Evolutionary conservation across 1,284 basidiomycete species (phyloP), one percentile per base, ranked within the genome.

Genomic region (Cutaneotrichosporon curvatum): DNA sequence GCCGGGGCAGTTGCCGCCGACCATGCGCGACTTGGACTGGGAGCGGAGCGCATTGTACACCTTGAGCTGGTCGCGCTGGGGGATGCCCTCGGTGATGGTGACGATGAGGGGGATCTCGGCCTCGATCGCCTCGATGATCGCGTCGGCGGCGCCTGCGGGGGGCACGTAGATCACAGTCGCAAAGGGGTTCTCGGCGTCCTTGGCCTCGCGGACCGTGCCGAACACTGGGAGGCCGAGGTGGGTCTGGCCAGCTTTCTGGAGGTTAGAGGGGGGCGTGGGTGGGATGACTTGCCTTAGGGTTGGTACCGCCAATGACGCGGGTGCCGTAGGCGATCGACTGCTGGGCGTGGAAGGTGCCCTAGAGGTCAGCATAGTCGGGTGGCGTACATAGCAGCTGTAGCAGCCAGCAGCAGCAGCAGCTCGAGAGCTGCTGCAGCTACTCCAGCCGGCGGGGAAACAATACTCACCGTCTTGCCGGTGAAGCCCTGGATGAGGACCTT

Each of bases 301-400:
- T 92, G 46, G 95, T 91, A 65, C 95, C 95, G 50, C 94, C 95
- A 51, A 99, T 89, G 82, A 98, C 90, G 52, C 85, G 87, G 51
- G 95, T 98, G 47, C 70, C 71, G 70, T 90, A 98, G 42, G 82
- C 87, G 56, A 98, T 75, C 40, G 95, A 91, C 74, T 97, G 91
- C 69, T 81, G 85, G 57, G 83, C 83, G 78, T 99, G 95, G 81
- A 98, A 99, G 60, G 94, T 97, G 61, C 84, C 94, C 91, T 96
- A 45, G 20, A 37, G 22, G 36, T 51, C 43, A 53, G 47, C 25
- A 43, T 28, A 12, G 8, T 12, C 25, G 12, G 25, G 8, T 28
- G 25, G 25, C 12, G 25, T 28, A 12, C 25, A 28, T 28, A 28
- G 25, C 25, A 28, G 25, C 25, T 7, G 7, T 12, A 12, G 12